Evolutionary conservation across 306 rosid genomes (phyloP), one percentile per base, ranked within the genome.

Genomic region (Adenanthera pavonina): DNA sequence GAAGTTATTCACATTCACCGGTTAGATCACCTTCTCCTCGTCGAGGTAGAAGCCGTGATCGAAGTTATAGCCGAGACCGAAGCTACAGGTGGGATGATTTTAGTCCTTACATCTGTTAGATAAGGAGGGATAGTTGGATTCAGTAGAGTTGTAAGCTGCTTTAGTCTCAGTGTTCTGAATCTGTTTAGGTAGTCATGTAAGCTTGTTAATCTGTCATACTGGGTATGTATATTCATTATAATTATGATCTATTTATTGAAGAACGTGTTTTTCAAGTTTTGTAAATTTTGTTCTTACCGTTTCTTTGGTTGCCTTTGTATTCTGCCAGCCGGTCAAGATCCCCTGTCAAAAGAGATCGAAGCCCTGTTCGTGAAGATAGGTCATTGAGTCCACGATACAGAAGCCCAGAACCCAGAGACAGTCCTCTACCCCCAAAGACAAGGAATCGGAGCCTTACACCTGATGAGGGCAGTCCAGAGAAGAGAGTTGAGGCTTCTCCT

Each of bases 321-420:
- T 69, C 78, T 79, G 36, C 38, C 84, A 90, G 94, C 78, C 92
- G 80, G 11, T 90, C 94, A 41, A 86, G 86, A 52, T 90, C 94
- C 46, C 92, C 92, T 1, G 78, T n/a, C 14, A 81, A 81, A 62
- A 86, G 90, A 80, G 90, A 70, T 7, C 79, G 86, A 57, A 88
- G 90, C 53, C 66, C 70, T 3, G 88, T 83, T 60, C 86, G 74
- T 15, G 87, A 90, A 40, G 89, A 85, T 36, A 77, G 88, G 69
- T 88, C 90, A 12, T 52, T 20, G 30, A 87, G 88, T 71, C 90
- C 86, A 17, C 53, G 56, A 48, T 72, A 57, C 40, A 81, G 75
- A 61, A 88, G 90, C 83, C 90, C 90, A 1, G 83, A 65, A 25
- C 81, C 73, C 53, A 36, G 52, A 82, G 52, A 30, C 38, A 84